A percentile compares a stretch with the other conserved stretches of the same genome.
These are phyloP conservation scores for Phialophora verrucosa DNA, from an alignment of 2,329 filamentous ascomycete species.

Conservation along the genomic window DNA sequence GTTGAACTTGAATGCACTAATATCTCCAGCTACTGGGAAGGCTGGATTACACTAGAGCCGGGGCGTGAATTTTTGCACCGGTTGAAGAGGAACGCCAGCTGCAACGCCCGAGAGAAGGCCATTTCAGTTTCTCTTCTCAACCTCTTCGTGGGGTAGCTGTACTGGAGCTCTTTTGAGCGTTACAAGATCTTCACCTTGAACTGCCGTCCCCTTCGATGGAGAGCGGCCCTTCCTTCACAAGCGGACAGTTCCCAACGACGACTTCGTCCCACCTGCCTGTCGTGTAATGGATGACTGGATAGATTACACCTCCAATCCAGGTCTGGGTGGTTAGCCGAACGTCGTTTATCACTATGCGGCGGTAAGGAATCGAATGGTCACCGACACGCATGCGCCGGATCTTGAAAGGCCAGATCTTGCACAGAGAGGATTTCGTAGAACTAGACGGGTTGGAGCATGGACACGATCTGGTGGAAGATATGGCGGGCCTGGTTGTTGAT, in stretches of 20 bases:
- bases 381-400: constrained; percentile 56
- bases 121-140: constrained; percentile 59
- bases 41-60: constrained; percentile 66
- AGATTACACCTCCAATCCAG: constrained; percentile 45
- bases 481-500: background rate
- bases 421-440: constrained; percentile 43
- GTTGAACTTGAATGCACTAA: constrained; percentile 49
- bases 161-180: constrained; percentile 60
- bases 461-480: background rate
- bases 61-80: constrained; percentile 68
- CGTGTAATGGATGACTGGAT: constrained; percentile 33
- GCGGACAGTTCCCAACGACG: constrained; percentile 38
- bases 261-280: constrained; percentile 42
- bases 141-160: constrained; percentile 71
- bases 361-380: constrained; percentile 48
- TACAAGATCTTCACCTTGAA: constrained; percentile 52
- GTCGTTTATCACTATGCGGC: constrained; percentile 45
- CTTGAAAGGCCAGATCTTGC: constrained; percentile 47
- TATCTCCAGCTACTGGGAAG: constrained; percentile 42
- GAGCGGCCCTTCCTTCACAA: constrained; percentile 47
- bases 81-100: constrained; percentile 62
- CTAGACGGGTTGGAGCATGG: background rate
- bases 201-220: constrained; percentile 43
- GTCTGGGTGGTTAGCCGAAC: constrained; percentile 53
- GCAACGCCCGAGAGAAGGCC: constrained; percentile 12